phyloP scores from a whole-genome alignment of 2,329 filamentous ascomycete species.

The Neofusicoccum cordaticola region DNA sequence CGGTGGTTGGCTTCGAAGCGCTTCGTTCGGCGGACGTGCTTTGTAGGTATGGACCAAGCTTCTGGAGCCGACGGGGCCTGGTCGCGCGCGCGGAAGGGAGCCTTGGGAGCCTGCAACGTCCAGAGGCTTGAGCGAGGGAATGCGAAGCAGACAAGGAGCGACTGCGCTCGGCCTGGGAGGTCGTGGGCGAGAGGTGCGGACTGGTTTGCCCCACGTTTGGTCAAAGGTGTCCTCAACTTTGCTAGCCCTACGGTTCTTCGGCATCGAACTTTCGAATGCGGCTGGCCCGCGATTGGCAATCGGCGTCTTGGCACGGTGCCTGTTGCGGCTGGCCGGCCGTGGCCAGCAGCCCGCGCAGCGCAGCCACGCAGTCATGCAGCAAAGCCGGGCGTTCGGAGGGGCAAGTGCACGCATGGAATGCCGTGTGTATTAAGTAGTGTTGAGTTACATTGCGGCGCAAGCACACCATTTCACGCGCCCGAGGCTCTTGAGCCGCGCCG shows the following conservation, averaged over 20 bases:
- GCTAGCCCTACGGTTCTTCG: constrained; percentile 15
- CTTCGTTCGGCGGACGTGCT: constrained; percentile 13
- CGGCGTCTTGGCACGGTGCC: constrained; percentile 3
- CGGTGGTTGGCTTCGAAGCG: background rate
- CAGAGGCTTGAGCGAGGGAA: background rate
- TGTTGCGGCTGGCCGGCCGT: background rate
- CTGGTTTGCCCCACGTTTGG: constrained; percentile 13
- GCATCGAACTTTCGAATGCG: constrained; percentile 3
- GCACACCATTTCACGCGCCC: background rate
- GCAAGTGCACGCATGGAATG: background rate
- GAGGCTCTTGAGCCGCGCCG: constrained; percentile 3
- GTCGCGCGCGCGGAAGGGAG: background rate
- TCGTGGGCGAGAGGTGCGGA: background rate
- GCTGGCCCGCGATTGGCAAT: constrained; percentile 8
- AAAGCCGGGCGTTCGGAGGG: background rate
- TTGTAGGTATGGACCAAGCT: constrained; percentile 15
- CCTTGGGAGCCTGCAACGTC: background rate
- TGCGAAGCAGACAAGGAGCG: constrained; percentile 1
- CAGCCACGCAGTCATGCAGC: background rate
- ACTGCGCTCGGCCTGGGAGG: background rate
- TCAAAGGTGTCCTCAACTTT: constrained; percentile 17
- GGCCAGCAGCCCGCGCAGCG: background rate
- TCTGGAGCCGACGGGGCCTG: constrained; percentile 10
- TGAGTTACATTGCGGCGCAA: background rate
- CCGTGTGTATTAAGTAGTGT: background rate